Conservation (phyloP, 352 stramenopile species). For the Phytopythium cucurbitacearum region DNA sequence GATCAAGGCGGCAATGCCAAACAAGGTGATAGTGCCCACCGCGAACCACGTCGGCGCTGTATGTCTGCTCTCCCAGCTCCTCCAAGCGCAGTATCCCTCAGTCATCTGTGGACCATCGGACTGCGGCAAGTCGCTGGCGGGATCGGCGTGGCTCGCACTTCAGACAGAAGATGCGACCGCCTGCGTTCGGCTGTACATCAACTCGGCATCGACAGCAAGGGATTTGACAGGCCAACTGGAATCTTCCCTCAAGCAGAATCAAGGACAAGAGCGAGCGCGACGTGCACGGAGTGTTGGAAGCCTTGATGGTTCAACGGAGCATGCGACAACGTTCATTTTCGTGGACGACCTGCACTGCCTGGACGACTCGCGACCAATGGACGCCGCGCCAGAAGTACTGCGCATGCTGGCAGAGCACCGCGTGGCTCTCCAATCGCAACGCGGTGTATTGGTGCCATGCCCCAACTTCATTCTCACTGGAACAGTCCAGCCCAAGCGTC, state of each 20-base stretch:
- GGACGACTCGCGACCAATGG: constrained; percentile 9
- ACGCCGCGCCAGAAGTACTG: constrained; percentile 41
- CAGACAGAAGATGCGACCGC: background rate
- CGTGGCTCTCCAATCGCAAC: constrained; percentile 29
- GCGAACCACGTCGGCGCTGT: constrained; percentile 25
- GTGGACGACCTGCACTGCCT: constrained; percentile 62
- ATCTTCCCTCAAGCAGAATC: constrained; percentile 13
- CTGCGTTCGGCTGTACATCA: background rate
- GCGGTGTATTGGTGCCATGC: constrained; percentile 23
- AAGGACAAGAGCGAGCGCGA: constrained; percentile 6
- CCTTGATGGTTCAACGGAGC: background rate
- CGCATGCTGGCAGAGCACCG: constrained; percentile 41
- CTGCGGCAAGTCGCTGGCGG: constrained; percentile 48
- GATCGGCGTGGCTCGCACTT: constrained; percentile 18
- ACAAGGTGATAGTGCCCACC: constrained; percentile 24
- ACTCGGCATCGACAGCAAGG: constrained; percentile 9
- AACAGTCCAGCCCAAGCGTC: constrained; percentile 16
- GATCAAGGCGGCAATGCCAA: background rate
- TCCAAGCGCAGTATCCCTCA: constrained; percentile 27
- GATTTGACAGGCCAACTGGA: constrained; percentile 14
- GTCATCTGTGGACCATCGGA: constrained; percentile 36
- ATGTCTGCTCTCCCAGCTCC: constrained; percentile 44
- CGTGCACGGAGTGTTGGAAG: too few species aligned
- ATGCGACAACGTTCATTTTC: constrained; percentile 30
- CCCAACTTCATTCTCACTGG: constrained; percentile 21